Base-by-base conservation (phyloP, 2,329 filamentous ascomycete genomes). In the Nemania sp. region DNA sequence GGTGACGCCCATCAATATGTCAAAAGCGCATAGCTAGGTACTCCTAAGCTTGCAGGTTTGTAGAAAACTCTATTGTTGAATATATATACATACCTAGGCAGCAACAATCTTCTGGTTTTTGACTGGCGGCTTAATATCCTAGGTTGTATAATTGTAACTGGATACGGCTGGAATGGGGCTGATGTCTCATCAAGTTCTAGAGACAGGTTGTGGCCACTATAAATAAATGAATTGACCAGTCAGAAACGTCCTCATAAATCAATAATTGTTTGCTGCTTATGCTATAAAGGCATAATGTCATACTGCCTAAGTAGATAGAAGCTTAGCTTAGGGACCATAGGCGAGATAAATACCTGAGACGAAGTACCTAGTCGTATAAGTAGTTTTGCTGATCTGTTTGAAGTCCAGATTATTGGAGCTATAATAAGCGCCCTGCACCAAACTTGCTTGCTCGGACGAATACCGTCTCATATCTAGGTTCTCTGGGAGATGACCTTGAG, bases 131-230 rank as follows among this genome's bases (percentile, higher is more conserved):
- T 24, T 13, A 13, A 13, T 47, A 35, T 43, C 18, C 10, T 45
- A 18, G 13, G 13, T 47, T n/a, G 22, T 24, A 15, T 35, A 27
- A 41, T 26, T 55, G 38, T 52, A 49, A 49, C 38, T 18, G 29
- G 35, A 49, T 54, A 47, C 5, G 55, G 27, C 49, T 53, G 47
- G 38, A 47, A 64, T 59, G 55, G 35, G 10, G 24, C 27, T 18
- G 52, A 55, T 47, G 63, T 55, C 49, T 55, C 45, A 43, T 51
- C 32, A 13, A 41, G 32, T 52, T 62, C 24, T 29, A 20, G 29
- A 24, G 54, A n/a, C n/a, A 32, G 13, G n/a, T 52, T 52, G 47
- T 22, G 20, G 11, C 38, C 38, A 41, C 38, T 41, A 41, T 41
- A 41, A 41, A 41, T 41, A 41, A 41, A 41, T 35, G 18, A 45